phyloP scores from a whole-genome alignment of 2,329 filamentous ascomycete genomes.

The Didymosphaeria variabile region DNA sequence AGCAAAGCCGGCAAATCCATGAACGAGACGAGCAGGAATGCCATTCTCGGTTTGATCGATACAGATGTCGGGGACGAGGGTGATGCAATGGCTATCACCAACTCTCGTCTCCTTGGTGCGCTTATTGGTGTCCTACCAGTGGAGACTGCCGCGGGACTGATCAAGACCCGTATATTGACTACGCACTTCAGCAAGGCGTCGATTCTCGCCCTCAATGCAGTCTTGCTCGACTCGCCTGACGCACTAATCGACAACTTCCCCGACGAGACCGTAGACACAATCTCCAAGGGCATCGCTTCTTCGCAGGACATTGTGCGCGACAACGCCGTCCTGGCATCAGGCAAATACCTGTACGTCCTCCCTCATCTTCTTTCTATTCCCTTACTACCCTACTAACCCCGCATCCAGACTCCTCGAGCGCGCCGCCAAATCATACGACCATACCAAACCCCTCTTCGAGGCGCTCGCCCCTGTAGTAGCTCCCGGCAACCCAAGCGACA shows the following conservation, averaged over 20 bases:
- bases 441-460: conserved; percentile 81
- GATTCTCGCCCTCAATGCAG: conserved; percentile 85
- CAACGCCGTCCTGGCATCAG: conserved; percentile 87
- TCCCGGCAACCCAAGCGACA: conserved; percentile 81
- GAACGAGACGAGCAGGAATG: conserved; percentile 85
- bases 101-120: conserved; percentile 87
- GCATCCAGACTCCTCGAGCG: conserved; percentile 62
- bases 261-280: conserved; percentile 77
- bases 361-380: too few relatives aligned
- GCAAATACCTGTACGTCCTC: conserved; percentile 74
- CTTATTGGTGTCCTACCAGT: conserved; percentile 85
- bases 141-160: conserved; percentile 69
- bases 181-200: conserved; percentile 79
- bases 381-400: background rate
- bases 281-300: conserved; percentile 80
- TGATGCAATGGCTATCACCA: conserved; percentile 82
- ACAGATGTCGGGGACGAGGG: conserved; percentile 79
- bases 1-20: conserved; percentile 95
- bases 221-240: conserved; percentile 81
- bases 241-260: conserved; percentile 73
- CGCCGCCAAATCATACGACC: conserved; percentile 75
- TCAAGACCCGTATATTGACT: conserved; percentile 79
- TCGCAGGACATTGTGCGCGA: conserved; percentile 81
- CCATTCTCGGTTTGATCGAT: conserved; percentile 91
- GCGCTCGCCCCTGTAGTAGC: conserved; percentile 77